Evolutionary conservation across 495 filamentous ascomycete species (phyloP).

Genomic region (Neurospora discreta): DNA sequence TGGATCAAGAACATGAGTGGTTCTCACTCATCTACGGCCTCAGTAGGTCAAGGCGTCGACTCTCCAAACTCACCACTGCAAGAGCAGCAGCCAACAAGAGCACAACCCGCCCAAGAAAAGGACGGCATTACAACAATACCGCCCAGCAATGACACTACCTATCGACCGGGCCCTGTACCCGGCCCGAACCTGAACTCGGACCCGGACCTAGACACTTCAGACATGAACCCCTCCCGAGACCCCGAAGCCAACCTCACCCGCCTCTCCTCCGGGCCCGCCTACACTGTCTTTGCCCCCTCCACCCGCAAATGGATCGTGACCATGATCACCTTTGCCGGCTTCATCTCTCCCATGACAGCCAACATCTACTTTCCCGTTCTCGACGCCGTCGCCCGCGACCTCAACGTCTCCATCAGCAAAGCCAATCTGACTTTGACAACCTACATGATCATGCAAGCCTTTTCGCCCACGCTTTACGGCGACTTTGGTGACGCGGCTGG

Average conservation of each 20-base stretch:
- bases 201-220: not conserved
- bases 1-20: not conserved
- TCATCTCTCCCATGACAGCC: constrained; percentile 63
- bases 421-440: constrained; percentile 61
- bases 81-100: not conserved
- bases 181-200: not conserved
- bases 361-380: constrained; percentile 76
- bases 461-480: constrained; percentile 48
- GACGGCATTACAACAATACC: not conserved
- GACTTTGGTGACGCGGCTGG: constrained; percentile 50
- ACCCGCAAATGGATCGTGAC: constrained; percentile 52
- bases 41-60: not conserved
- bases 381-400: constrained; percentile 40
- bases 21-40: not conserved
- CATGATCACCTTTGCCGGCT: constrained; percentile 53
- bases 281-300: constrained; percentile 45
- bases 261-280: constrained; percentile 30
- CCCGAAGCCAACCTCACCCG: constrained; percentile 17
- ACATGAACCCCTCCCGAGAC: not conserved
- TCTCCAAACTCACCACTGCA: not conserved
- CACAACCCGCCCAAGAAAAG: not conserved
- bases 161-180: not conserved
- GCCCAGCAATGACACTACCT: not conserved
- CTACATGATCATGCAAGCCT: constrained; percentile 52
- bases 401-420: constrained; percentile 45